These are phyloP conservation scores for Citrus sinensis DNA, from an alignment of 345 rosid genomes.

Conservation along the genomic window DVS_A1.0 CM039164.1:20841001-20841500, in stretches of 20 bases:
- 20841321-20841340: slow-evolving; percentile 83
- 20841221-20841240: slow-evolving; percentile 94
- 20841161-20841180: slow-evolving; percentile 72
- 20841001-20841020: background rate
- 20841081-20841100: slow-evolving; percentile 4
- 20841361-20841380: slow-evolving; percentile 75
- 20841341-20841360: slow-evolving; percentile 60
- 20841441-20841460: background rate
- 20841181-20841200: slow-evolving; percentile 86
- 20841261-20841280: slow-evolving; percentile 87
- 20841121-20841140: slow-evolving; percentile 69
- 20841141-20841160: slow-evolving; percentile 74
- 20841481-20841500: slow-evolving; percentile 74
- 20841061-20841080: slow-evolving; percentile 11
- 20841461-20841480: slow-evolving; percentile 40
- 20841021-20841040: slow-evolving; percentile 6
- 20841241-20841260: slow-evolving; percentile 86
- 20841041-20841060: slow-evolving; percentile 6
- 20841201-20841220: slow-evolving; percentile 84
- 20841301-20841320: slow-evolving; percentile 70
- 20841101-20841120: slow-evolving; percentile 3
- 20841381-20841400: slow-evolving; percentile 80
- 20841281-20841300: slow-evolving; percentile 72
- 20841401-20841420: slow-evolving; percentile 2
- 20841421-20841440: background rate